These are phyloP conservation scores for Aspergillus sp. DNA, from an alignment of 2,329 filamentous ascomycete species.

Conservation along the genomic window DNA sequence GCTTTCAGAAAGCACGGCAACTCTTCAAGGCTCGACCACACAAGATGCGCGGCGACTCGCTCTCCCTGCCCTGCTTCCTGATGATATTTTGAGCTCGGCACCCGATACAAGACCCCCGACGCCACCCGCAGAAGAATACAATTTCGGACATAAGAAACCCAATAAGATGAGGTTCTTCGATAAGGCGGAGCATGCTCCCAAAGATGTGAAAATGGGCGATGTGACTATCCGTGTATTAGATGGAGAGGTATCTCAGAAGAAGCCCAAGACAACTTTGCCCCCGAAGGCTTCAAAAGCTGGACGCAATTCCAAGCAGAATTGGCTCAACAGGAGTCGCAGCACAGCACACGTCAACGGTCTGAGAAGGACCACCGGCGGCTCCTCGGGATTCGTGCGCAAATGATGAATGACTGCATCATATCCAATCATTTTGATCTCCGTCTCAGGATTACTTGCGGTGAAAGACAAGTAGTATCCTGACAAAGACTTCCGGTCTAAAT, in stretches of 20 bases:
- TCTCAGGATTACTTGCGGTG: background rate
- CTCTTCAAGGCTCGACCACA: slow-evolving; percentile 33
- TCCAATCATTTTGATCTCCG: background rate
- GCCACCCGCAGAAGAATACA: slow-evolving; percentile 33
- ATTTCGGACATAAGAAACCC: slow-evolving; percentile 22
- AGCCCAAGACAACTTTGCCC: slow-evolving; percentile 33
- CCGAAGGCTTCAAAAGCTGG: slow-evolving; percentile 42
- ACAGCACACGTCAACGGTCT: slow-evolving; percentile 29
- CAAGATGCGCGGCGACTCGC: slow-evolving; percentile 31
- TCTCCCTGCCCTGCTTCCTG: slow-evolving; percentile 49
- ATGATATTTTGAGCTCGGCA: slow-evolving; percentile 46
- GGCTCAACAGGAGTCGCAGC: slow-evolving; percentile 33
- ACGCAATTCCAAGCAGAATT: slow-evolving; percentile 32
- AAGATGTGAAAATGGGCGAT: slow-evolving; percentile 47
- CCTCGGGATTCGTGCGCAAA: slow-evolving; percentile 34
- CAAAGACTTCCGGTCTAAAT: too few relatives aligned
- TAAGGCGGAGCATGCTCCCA: slow-evolving; percentile 42
- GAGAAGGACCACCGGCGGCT: slow-evolving; percentile 30
- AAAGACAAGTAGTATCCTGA: background rate
- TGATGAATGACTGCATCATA: slow-evolving; percentile 2
- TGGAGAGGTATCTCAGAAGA: slow-evolving; percentile 27
- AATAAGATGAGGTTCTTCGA: slow-evolving; percentile 48
- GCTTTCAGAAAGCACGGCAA: slow-evolving; percentile 37
- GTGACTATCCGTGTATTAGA: slow-evolving; percentile 47
- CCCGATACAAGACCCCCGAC: slow-evolving; percentile 42